Evolutionary conservation across 169 alveolate species (phyloP).

Genomic region (Plasmodium ovale): DNA sequence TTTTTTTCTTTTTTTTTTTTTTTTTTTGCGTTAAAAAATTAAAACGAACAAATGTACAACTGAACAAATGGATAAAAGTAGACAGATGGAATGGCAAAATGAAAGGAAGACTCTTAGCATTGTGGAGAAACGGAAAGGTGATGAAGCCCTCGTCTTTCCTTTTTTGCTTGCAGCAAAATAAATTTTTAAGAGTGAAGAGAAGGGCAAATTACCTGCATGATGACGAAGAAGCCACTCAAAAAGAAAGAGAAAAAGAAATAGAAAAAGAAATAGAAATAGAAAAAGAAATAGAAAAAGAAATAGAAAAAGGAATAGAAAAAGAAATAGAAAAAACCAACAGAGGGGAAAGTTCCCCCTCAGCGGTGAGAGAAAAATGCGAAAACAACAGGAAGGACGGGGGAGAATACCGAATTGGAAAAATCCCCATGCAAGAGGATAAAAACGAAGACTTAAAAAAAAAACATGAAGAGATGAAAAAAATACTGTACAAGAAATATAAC

Average conservation of each 20-base stretch:
- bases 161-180: background rate
- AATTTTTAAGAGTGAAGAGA: background rate
- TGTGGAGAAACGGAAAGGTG: constrained; percentile 2
- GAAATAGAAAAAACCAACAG: too few species aligned
- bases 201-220: background rate
- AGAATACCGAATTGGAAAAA: background rate
- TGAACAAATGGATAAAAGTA: background rate
- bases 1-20: too few species aligned
- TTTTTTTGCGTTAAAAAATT: too few species aligned
- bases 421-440: background rate
- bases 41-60: background rate
- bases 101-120: constrained; percentile 1
- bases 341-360: too few species aligned
- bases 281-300: background rate
- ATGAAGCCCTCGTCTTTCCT: background rate
- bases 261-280: background rate
- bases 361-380: too few species aligned
- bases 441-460: constrained; percentile 18
- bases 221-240: background rate
- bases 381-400: background rate
- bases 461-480: constrained; percentile 52
- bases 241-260: background rate
- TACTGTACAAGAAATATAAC: constrained; percentile 49
- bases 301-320: too few species aligned
- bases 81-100: background rate